Conservation (phyloP, 1,139 yeast species). For the Lodderomyces metapsilosis region DNA sequence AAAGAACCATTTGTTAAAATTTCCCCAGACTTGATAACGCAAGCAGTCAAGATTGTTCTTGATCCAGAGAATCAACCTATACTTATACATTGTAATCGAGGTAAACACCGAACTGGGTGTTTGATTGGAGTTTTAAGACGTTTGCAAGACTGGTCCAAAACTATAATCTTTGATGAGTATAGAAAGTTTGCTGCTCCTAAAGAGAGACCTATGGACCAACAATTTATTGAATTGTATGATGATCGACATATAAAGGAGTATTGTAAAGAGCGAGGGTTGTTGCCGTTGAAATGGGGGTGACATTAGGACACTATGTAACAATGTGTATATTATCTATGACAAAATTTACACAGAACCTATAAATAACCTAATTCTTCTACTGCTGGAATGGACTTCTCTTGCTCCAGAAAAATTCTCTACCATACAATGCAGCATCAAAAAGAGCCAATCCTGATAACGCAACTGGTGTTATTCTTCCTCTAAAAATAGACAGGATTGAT, state of each 20-base stretch:
- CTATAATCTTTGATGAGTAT: slow-evolving; percentile 93
- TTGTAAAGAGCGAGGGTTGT: slow-evolving; percentile 53
- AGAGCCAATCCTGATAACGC: slow-evolving; percentile 58
- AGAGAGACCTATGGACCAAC: slow-evolving; percentile 92
- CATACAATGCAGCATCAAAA: slow-evolving; percentile 65
- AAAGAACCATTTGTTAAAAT: slow-evolving; percentile 92
- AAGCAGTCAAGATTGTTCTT: slow-evolving; percentile 76
- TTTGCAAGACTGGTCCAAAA: slow-evolving; percentile 86
- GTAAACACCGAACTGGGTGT: slow-evolving; percentile 96
- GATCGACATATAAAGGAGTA: slow-evolving; percentile 55
- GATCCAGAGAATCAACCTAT: slow-evolving; percentile 88
- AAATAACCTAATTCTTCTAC: too few relatives aligned
- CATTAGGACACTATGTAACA: neutral
- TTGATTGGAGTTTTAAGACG: slow-evolving; percentile 87
- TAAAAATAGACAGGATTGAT: slow-evolving; percentile 42
- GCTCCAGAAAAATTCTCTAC: slow-evolving; percentile 60
- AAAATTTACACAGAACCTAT: too few relatives aligned
- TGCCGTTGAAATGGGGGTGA: slow-evolving; percentile 67
- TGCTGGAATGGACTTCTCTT: slow-evolving; percentile 13
- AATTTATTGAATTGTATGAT: slow-evolving; percentile 86
- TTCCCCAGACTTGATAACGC: slow-evolving; percentile 71
- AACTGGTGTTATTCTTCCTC: slow-evolving; percentile 57
- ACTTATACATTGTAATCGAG: slow-evolving; percentile 90
- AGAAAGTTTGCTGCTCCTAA: slow-evolving; percentile 93
- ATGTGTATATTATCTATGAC: too few relatives aligned